Percentiles rank a stretch among this genome's conserved stretches.
Conservation (phyloP, 441 rosid species). For the Lepidium campestre region DNA sequence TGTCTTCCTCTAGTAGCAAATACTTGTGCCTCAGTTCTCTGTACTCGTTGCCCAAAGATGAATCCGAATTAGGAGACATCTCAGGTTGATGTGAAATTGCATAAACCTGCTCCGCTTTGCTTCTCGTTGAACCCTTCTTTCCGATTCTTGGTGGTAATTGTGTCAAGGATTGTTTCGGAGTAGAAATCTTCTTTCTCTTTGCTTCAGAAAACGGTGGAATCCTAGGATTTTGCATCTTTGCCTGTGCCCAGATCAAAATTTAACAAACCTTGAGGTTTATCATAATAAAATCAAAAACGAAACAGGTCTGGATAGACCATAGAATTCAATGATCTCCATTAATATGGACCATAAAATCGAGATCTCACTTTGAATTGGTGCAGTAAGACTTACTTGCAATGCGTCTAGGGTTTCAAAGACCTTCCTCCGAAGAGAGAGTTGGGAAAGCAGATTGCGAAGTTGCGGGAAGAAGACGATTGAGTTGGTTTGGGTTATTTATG, state of each 20-base stretch:
- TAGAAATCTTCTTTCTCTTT: slow-evolving; percentile 43
- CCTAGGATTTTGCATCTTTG: slow-evolving; percentile 56
- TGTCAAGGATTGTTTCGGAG: slow-evolving; percentile 32
- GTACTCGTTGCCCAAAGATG: slow-evolving; percentile 58
- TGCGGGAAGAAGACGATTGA: slow-evolving; percentile 17
- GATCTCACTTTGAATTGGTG: not conserved
- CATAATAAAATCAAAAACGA: not conserved
- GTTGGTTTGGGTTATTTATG: slow-evolving; percentile 4
- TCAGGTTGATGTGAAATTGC: slow-evolving; percentile 52
- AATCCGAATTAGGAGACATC: slow-evolving; percentile 55
- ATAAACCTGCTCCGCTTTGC: slow-evolving; percentile 35
- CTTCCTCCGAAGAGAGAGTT: not conserved
- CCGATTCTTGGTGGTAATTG: slow-evolving; percentile 34
- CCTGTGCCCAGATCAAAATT: not conserved
- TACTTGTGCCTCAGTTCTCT: slow-evolving; percentile 65
- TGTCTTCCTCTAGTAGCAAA: slow-evolving; percentile 77
- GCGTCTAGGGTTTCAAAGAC: slow-evolving; percentile 15
- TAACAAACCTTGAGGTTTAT: not conserved
- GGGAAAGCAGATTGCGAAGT: slow-evolving; percentile 13
- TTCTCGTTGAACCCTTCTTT: slow-evolving; percentile 43
- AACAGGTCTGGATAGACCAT: not conserved
- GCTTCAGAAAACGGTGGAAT: slow-evolving; percentile 43
- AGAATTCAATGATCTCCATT: not conserved
- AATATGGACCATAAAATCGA: not conserved
- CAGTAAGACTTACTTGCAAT: not conserved